Percentiles rank a stretch among this genome's conserved stretches.
phyloP scores from a whole-genome alignment of 108 stramenopile species.

The Cyclostephanos tholiformis region DNA sequence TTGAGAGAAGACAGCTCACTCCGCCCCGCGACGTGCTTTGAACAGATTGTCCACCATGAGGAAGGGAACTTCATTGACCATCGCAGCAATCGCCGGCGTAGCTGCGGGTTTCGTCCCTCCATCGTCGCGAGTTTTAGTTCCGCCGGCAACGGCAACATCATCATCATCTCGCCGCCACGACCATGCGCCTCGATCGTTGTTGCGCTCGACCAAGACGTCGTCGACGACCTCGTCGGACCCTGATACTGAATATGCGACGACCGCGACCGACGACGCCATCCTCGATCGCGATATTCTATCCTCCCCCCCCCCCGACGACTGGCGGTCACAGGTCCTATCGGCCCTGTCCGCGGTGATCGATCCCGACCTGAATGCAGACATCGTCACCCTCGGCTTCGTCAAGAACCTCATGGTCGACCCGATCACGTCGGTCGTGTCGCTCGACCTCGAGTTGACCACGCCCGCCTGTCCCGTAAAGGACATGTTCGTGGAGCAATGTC shows the following conservation, averaged over 20 bases:
- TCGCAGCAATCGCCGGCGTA: background rate
- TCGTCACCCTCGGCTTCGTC: constrained; percentile 81
- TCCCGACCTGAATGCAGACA: constrained; percentile 75
- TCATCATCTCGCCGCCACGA: background rate
- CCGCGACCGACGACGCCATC: background rate
- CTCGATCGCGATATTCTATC: background rate
- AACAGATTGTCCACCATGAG: background rate
- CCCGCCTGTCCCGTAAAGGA: constrained; percentile 84
- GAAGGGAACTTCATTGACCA: background rate
- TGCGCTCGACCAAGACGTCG: background rate
- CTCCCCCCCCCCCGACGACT: constrained; percentile 57
- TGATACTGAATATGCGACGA: background rate
- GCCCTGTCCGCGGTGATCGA: constrained; percentile 69
- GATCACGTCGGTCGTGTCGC: constrained; percentile 47
- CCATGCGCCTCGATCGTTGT: background rate
- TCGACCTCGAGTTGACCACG: constrained; percentile 80
- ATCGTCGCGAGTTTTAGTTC: background rate
- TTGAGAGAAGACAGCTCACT: background rate
- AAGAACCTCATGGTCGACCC: constrained; percentile 67
- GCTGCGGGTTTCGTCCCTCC: background rate
- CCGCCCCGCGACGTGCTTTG: no score
- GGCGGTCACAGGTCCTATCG: constrained; percentile 69
- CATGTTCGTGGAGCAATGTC: constrained; percentile 61
- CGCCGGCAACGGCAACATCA: background rate
- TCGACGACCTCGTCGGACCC: background rate